Percentiles rank a stretch among this genome's conserved stretches.
These are phyloP conservation scores for Phytophthora crassamura DNA, from an alignment of 352 stramenopile genomes.

Conservation along the genomic window DNA sequence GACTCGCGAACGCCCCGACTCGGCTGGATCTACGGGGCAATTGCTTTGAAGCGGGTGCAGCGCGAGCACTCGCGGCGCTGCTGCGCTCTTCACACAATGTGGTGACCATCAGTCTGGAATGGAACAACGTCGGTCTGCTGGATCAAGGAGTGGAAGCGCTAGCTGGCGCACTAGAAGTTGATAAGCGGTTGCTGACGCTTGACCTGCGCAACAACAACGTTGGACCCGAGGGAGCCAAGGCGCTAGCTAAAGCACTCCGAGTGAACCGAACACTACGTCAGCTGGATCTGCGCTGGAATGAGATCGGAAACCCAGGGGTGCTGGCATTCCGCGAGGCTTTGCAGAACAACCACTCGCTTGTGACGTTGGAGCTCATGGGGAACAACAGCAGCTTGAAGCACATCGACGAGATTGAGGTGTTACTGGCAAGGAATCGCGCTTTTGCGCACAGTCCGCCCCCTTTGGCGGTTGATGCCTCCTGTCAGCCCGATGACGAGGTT, in stretches of 20 bases:
- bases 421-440: slow-evolving; percentile 65
- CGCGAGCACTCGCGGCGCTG: slow-evolving; percentile 56
- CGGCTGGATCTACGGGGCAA: slow-evolving; percentile 78
- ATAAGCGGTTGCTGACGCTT: slow-evolving; percentile 66
- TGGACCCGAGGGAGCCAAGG: slow-evolving; percentile 67
- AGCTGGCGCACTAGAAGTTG: slow-evolving; percentile 62
- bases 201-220: slow-evolving; percentile 91
- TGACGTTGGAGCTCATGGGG: slow-evolving; percentile 70
- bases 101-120: slow-evolving; percentile 75
- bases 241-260: slow-evolving; percentile 59
- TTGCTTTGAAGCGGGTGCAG: slow-evolving; percentile 71
- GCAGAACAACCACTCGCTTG: slow-evolving; percentile 71
- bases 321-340: slow-evolving; percentile 75
- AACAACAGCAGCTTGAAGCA: slow-evolving; percentile 85
- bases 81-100: slow-evolving; percentile 61
- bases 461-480: slow-evolving; percentile 33
- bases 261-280: slow-evolving; percentile 73
- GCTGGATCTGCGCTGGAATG: slow-evolving; percentile 86
- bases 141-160: slow-evolving; percentile 76
- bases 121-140: slow-evolving; percentile 85
- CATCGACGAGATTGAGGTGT: slow-evolving; percentile 64
- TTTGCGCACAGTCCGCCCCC: slow-evolving; percentile 33
- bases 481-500: slow-evolving; percentile 31
- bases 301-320: slow-evolving; percentile 76
- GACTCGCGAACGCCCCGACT: slow-evolving; percentile 45